Base-by-base conservation (phyloP, 2,329 filamentous ascomycete genomes). In the Fusarium ambrosium region DNA sequence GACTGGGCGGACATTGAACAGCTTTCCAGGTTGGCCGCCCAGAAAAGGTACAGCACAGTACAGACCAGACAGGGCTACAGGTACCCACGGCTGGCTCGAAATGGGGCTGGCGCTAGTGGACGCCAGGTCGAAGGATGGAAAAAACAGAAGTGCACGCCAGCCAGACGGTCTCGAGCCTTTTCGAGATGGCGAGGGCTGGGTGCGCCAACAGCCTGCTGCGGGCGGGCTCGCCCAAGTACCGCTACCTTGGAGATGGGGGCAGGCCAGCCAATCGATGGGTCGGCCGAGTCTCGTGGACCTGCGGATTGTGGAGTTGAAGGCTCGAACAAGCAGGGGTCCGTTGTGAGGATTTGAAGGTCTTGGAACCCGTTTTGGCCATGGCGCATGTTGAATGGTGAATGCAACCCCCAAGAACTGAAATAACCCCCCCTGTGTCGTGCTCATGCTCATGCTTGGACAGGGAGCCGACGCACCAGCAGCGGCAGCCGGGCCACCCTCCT, bases 41-140 rank as follows among this genome's bases (percentile, higher is more conserved):
- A 39, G 36, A 59, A 59, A 37, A 58, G 55, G 55, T 58, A 58
- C 55, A 45, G 20, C 41, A 45, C 20, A 37, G n/a, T 24, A 24
- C 43, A 18, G 43, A 27, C 24, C 22, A 27, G 43, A 53, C 48
- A 53, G 48, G 48, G 48, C 55, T 64, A 64, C 32, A 64, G 62
- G 62, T 58, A 62, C 65, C 72, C 65, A 72, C 68, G 73, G 66
- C 66, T 68, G 71, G 69, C 66, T 70, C 70, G 69, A 72, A 64
- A 72, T 73, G 73, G 70, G 66, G 70, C 68, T 72, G 75, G 68
- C 77, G 63, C 77, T 78, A 78, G 73, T 63, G 66, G 66, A 66
- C 69, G 72, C 77, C 70, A 74, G 69, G 74, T 75, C 62, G 71
- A 74, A 78, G 71, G 66, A 77, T 74, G 73, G 73, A 79, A 75